Evolutionary conservation across 2,329 filamentous ascomycete species (phyloP).

Genomic region (Phaeoacremonium minimum): DNA sequence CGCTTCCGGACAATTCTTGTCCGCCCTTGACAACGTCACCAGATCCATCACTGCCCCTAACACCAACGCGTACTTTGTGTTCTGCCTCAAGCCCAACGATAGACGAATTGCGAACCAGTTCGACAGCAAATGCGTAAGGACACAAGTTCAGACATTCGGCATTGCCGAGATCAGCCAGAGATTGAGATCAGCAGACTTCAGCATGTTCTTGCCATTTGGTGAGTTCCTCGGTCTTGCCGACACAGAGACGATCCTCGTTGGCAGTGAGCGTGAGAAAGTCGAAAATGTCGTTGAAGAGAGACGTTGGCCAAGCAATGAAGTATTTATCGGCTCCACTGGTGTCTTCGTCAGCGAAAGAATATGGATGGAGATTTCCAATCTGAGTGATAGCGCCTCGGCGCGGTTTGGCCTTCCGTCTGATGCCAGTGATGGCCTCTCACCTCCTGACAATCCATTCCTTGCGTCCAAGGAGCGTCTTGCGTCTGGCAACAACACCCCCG

Average conservation of each 20-base stretch:
- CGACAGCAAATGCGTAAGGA: slow-evolving; percentile 95
- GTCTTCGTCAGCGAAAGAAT: slow-evolving; percentile 94
- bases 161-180: slow-evolving; percentile 96
- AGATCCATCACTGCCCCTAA: slow-evolving; percentile 78
- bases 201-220: slow-evolving; percentile 88
- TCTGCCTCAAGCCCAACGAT: slow-evolving; percentile 96
- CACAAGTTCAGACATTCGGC: slow-evolving; percentile 90
- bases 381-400: slow-evolving; percentile 58
- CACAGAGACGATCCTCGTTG: slow-evolving; percentile 78
- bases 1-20: slow-evolving; percentile 87
- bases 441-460: slow-evolving; percentile 56
- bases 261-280: slow-evolving; percentile 86
- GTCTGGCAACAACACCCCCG: slow-evolving; percentile 49
- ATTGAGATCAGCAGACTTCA: slow-evolving; percentile 90
- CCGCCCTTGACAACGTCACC: slow-evolving; percentile 84
- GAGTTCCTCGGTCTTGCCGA: slow-evolving; percentile 91
- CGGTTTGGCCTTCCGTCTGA: slow-evolving; percentile 54
- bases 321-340: slow-evolving; percentile 84
- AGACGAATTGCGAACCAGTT: slow-evolving; percentile 97
- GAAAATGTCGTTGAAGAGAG: slow-evolving; percentile 90
- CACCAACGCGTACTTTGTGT: slow-evolving; percentile 92
- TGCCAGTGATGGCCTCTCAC: slow-evolving; percentile 56
- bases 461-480: slow-evolving; percentile 58
- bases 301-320: slow-evolving; percentile 89
- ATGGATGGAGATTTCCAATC: slow-evolving; percentile 84